Conservation (phyloP, 1,284 basidiomycete genomes). For the Ustilago crameri region DNA sequence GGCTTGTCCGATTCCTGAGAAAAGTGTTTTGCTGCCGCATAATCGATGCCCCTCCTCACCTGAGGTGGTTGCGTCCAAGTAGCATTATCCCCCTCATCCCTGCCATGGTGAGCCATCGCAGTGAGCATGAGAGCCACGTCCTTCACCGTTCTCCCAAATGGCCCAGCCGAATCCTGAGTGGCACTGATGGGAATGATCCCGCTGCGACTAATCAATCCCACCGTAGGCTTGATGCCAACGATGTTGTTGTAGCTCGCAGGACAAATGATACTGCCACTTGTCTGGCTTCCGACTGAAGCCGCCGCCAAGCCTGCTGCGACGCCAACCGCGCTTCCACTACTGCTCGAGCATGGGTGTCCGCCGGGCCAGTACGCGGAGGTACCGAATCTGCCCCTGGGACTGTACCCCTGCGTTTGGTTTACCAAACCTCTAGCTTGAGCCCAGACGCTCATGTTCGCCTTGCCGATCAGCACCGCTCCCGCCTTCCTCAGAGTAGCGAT, state of each 20-base stretch:
- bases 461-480: conserved; percentile 76
- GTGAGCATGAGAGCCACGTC: conserved; percentile 46
- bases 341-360: conserved; percentile 76
- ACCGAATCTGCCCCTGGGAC: conserved; percentile 76
- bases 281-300: conserved; percentile 76
- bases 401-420: conserved; percentile 73
- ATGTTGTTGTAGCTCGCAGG: conserved; percentile 46
- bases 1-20: conserved; percentile 4
- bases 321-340: conserved; percentile 75
- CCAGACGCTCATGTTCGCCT: conserved; percentile 66
- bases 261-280: conserved; percentile 62
- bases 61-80: conserved; percentile 27
- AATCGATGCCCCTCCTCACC: conserved; percentile 25
- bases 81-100: conserved; percentile 34
- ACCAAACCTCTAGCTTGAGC: conserved; percentile 72
- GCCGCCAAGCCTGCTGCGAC: conserved; percentile 75
- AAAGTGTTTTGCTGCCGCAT: conserved; percentile 22
- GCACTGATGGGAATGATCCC: conserved; percentile 42
- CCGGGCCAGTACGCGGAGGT: conserved; percentile 75
- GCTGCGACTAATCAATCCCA: conserved; percentile 40
- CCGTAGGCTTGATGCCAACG: conserved; percentile 51
- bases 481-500: conserved; percentile 75
- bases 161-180: conserved; percentile 44
- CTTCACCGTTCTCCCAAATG: conserved; percentile 35
- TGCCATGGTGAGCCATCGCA: conserved; percentile 37